Evolutionary conservation across 2,329 filamentous ascomycete species (phyloP), one percentile per base, ranked within the genome.

Genomic region (Xylaria sp.): DNA sequence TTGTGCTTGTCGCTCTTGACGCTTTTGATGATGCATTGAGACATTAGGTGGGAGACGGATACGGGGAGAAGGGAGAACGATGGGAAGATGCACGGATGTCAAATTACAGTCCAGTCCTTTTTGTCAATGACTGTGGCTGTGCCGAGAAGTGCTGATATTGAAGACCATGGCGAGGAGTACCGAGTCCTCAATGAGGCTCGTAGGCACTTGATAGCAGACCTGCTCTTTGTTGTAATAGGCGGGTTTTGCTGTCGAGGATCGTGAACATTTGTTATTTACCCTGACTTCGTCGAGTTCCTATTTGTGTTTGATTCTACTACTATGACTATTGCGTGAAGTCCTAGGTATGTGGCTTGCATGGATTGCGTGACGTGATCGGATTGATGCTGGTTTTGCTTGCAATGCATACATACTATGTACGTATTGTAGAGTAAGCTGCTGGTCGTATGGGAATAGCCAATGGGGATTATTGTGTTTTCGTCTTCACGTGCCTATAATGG

Each of bases 121-220:
- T 82, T 73, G 76, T 7, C 80, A 83, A 90, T 97, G 93, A 91
- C 93, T 94, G 89, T 86, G 88, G 89, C 94, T 96, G 94, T 93
- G 94, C 94, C 94, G 93, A 97, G 93, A 97, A 93, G 93, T 97
- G 94, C 94, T 96, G 88, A 97, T 86, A 96, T 87, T 78, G 81
- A 90, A 80, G 72, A 67, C 74, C 74, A 77, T 77, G 69, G 70
- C 77, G 77, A 79, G 78, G 66, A 79, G 78, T 79, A 79, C 78
- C 78, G 74, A 71, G 76, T 66, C 73, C 33, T 33, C 73, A 72
- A 73, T 49, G 38, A 38, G 74, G 69, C 74, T 76, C 73, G 78
- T 77, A 76, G 77, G 78, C 78, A 79, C 76, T 71, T 61, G 66
- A 67, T 68, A 67, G 73, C 73, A 72, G 7, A 48, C 31, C 61